Percentiles rank a stretch among this genome's conserved stretches.
These are phyloP conservation scores for Neofusicoccum umdonicola DNA, from an alignment of 2,329 filamentous ascomycete genomes.

Conservation along the genomic window DNA sequence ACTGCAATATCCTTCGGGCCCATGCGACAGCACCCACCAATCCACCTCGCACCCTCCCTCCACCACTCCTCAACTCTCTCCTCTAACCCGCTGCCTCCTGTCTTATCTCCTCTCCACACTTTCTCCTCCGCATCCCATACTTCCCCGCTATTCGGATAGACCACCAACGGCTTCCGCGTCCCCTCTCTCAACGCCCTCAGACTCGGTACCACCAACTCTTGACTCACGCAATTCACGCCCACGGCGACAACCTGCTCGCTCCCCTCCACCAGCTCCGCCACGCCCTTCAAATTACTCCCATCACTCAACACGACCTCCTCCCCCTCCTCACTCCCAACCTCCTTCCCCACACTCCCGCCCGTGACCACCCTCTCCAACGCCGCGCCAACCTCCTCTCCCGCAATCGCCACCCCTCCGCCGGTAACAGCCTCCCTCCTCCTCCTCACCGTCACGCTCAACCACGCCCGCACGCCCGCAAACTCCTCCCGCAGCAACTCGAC, in stretches of 20 bases:
- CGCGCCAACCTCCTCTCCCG: neutral
- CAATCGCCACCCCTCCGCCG: neutral
- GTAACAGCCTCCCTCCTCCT: neutral
- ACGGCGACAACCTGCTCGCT: conserved; percentile 39
- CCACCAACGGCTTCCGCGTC: neutral
- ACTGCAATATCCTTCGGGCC: conserved; percentile 41
- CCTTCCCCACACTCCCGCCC: neutral
- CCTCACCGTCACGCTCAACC: conserved; percentile 43
- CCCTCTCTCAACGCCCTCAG: conserved; percentile 28
- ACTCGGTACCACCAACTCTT: conserved; percentile 33
- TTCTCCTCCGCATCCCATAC: conserved; percentile 43
- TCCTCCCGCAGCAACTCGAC: conserved; percentile 36
- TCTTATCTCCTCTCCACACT: conserved; percentile 32
- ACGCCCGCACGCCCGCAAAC: conserved; percentile 37
- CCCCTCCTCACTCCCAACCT: neutral
- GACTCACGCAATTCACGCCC: conserved; percentile 47
- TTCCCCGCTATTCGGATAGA: conserved; percentile 42
- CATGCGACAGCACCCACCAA: conserved; percentile 50
- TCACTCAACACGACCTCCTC: conserved; percentile 41
- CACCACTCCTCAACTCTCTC: conserved; percentile 33
- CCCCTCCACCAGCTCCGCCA: conserved; percentile 31
- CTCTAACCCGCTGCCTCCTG: conserved; percentile 26
- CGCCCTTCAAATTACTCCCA: conserved; percentile 37
- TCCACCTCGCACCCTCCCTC: conserved; percentile 39
- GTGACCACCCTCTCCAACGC: neutral